Evolutionary conservation across 306 rosid genomes (phyloP).

Genomic region (Datisca glomerata): DNA sequence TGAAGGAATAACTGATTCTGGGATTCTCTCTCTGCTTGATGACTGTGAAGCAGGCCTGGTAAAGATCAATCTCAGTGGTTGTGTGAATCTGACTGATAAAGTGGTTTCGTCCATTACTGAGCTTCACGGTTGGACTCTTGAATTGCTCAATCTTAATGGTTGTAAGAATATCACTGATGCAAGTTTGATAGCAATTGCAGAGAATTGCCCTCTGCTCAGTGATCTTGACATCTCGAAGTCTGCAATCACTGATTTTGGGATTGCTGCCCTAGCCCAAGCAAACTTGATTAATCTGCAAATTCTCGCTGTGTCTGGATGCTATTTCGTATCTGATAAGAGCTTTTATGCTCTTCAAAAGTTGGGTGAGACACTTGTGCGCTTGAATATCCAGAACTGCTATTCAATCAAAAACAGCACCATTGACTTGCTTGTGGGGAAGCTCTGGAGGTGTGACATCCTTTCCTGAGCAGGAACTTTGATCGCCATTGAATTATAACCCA

Average conservation of each 20-base stretch:
- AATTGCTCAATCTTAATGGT: slow-evolving; percentile 59
- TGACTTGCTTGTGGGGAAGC: slow-evolving; percentile 38
- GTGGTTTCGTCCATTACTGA: slow-evolving; percentile 43
- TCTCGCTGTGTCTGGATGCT: slow-evolving; percentile 64
- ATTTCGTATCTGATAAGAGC: slow-evolving; percentile 49
- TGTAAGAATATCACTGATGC: slow-evolving; percentile 45
- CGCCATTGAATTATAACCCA: no score
- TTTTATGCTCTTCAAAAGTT: slow-evolving; percentile 42
- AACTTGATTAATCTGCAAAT: slow-evolving; percentile 44
- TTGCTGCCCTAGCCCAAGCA: slow-evolving; percentile 42
- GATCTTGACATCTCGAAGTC: slow-evolving; percentile 80
- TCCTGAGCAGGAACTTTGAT: slow-evolving; percentile 32
- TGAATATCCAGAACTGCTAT: slow-evolving; percentile 68
- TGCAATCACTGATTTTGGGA: slow-evolving; percentile 55
- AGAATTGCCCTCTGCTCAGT: slow-evolving; percentile 39
- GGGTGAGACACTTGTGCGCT: slow-evolving; percentile 57
- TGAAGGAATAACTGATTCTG: slow-evolving; percentile 55
- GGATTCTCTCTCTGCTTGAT: slow-evolving; percentile 45
- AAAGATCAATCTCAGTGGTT: slow-evolving; percentile 62
- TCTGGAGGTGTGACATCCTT: slow-evolving; percentile 81
- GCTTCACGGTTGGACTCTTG: slow-evolving; percentile 60
- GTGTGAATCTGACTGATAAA: slow-evolving; percentile 56
- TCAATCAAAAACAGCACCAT: slow-evolving; percentile 39
- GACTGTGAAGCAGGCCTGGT: slow-evolving; percentile 58
- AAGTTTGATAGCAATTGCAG: slow-evolving; percentile 55